Base-by-base conservation (phyloP, 164 flowering plant species). In the Cinnamomum micranthum region DNA sequence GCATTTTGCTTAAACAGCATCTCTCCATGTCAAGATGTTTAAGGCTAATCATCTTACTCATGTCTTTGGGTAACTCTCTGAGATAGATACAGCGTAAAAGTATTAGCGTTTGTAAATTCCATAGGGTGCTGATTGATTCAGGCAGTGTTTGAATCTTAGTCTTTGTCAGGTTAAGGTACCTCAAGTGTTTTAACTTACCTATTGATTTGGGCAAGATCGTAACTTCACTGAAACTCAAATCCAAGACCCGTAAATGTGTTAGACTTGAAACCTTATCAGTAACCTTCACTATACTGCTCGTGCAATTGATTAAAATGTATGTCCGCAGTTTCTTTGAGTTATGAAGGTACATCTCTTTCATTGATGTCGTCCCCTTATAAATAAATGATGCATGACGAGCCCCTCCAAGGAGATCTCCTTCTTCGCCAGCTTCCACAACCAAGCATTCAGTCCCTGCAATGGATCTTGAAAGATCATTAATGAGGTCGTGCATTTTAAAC, bases 31-130 rank as follows among this genome's bases (percentile, higher is more conserved):
- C 70, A 2, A 78, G 64, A 71, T 78, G 81, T 27, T 73, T 73
- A 1, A 78, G 73, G 15, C 28, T 75, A 7, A 24, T 4, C 60
- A 75, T 27, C 1, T 31, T 73, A 20, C 24, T 13, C 63, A 65
- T 52, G 12, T 12, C 24, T 2, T 47, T 2, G 13, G 81, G 81
- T 20, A 78, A n/a, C 68, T 73, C 69, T 3, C 1, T 23, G 25
- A 81, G 84, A 58, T 55, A 11, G 27, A 22, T 6, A 70, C 81
- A 79, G 28, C n/a, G 17, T 2, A 27, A 20, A 15, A 86, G 75
- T 4, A 70, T 78, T 74, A 86, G 51, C 1, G 73, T 72, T 33
- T 78, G 84, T 71, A 84, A 68, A 71, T 66, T 27, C 20, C 12
- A 20, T 6, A 86, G 74, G 14, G 64, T 60, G 50, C 76, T 60